These are phyloP conservation scores for Leucocoprinus leucothites DNA, from an alignment of 768 basidiomycete genomes.

Conservation along the genomic window DNA sequence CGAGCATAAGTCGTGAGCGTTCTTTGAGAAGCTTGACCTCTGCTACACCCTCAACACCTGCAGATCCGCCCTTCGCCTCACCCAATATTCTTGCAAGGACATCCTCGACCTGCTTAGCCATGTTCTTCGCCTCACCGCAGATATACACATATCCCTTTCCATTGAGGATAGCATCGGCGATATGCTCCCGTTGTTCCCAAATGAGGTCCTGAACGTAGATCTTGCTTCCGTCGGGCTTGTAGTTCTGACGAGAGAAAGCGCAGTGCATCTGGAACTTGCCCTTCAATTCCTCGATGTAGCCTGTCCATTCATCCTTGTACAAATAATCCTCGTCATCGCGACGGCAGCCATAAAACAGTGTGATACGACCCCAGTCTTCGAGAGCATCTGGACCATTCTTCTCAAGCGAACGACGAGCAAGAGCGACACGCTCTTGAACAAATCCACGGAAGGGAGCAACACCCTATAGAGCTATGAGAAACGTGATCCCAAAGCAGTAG, in stretches of 20 bases:
- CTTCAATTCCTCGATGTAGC: conserved; percentile 80
- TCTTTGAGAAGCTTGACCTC: conserved; percentile 97
- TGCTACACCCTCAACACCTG: conserved; percentile 83
- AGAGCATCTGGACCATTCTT: conserved; percentile 95
- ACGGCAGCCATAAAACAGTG: conserved; percentile 96
- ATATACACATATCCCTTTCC: conserved; percentile 98
- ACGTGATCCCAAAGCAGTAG: background rate
- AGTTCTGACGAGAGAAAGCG: conserved; percentile 92
- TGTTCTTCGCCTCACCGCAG: conserved; percentile 94
- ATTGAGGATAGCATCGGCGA: conserved; percentile 87
- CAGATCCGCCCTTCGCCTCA: conserved; percentile 89
- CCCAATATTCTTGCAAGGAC: conserved; percentile 79
- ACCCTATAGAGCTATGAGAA: conserved; percentile 51
- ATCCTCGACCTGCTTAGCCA: conserved; percentile 96
- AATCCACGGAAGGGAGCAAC: conserved; percentile 99
- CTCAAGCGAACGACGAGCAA: conserved; percentile 90
- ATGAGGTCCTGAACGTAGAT: conserved; percentile 99
- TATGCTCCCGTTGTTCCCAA: conserved; percentile 79
- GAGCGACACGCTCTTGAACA: conserved; percentile 94
- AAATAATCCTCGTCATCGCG: conserved; percentile 86
- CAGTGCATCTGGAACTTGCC: conserved; percentile 88
- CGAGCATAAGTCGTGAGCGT: conserved; percentile 79
- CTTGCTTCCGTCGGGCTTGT: conserved; percentile 88
- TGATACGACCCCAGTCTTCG: conserved; percentile 92
- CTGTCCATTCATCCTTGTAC: conserved; percentile 94